Evolutionary conservation across 2,329 filamentous ascomycete species (phyloP).

Genomic region (Harringtonia aguacate): DNA sequence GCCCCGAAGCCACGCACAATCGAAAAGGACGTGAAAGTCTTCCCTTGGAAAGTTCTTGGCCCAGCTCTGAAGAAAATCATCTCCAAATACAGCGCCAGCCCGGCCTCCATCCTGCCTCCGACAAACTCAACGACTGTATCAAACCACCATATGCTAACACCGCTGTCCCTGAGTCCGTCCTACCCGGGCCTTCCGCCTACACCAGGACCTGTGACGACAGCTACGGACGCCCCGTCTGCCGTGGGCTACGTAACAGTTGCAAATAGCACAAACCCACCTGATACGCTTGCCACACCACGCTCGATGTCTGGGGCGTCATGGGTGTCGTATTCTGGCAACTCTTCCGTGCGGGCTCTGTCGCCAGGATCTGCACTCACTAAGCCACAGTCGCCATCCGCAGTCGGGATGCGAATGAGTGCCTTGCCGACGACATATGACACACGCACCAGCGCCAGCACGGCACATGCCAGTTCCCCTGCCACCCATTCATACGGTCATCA

Average conservation of each 20-base stretch:
- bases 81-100: slow-evolving; percentile 71
- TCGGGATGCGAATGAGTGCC: slow-evolving; percentile 24
- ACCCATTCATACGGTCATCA: slow-evolving; percentile 7
- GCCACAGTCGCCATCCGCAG: slow-evolving; percentile 21
- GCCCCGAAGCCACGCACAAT: slow-evolving; percentile 94
- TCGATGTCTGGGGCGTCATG: slow-evolving; percentile 39
- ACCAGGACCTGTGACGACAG: slow-evolving; percentile 22
- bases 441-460: slow-evolving; percentile 6
- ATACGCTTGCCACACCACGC: slow-evolving; percentile 40
- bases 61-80: slow-evolving; percentile 95
- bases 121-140: slow-evolving; percentile 10
- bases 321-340: slow-evolving; percentile 17
- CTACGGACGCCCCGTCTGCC: slow-evolving; percentile 23
- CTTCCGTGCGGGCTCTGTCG: slow-evolving; percentile 31
- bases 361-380: slow-evolving; percentile 22
- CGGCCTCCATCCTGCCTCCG: slow-evolving; percentile 24
- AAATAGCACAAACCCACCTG: slow-evolving; percentile 28
- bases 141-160: slow-evolving; percentile 28
- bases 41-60: slow-evolving; percentile 85
- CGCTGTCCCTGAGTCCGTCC: slow-evolving; percentile 23
- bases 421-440: slow-evolving; percentile 25
- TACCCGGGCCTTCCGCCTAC: slow-evolving; percentile 38
- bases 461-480: background rate
- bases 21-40: slow-evolving; percentile 98
- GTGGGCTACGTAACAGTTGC: slow-evolving; percentile 27